Conservation (phyloP, 2,329 filamentous ascomycete species). For the Diplodia mutila region DNA sequence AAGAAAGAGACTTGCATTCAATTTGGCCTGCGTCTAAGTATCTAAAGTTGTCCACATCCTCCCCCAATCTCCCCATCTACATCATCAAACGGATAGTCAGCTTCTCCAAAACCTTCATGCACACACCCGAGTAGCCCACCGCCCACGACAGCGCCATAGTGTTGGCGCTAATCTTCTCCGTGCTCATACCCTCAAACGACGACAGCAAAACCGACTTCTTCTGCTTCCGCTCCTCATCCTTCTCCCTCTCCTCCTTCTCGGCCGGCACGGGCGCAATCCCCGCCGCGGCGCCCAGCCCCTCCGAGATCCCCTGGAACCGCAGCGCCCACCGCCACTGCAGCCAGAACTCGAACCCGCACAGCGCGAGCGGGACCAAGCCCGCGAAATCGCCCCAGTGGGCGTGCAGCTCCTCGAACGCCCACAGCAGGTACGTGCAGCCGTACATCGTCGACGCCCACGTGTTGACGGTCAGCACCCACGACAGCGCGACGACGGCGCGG, state of each 20-base stretch:
- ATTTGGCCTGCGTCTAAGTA: too few species aligned
- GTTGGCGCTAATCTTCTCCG: not conserved
- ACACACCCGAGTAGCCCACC: not conserved
- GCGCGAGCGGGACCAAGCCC: not conserved
- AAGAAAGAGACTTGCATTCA: too few species aligned
- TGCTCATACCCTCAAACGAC: not conserved
- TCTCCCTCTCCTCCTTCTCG: too few species aligned
- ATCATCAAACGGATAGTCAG: not conserved
- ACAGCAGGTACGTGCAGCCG: constrained; percentile 4
- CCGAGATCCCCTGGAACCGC: not conserved
- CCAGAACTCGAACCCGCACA: constrained; percentile 8
- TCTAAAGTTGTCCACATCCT: too few species aligned
- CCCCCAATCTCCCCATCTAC: not conserved
- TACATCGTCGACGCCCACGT: constrained; percentile 11
- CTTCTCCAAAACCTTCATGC: not conserved
- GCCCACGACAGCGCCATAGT: not conserved
- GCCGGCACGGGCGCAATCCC: not conserved
- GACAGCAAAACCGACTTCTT: not conserved
- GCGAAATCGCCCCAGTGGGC: constrained; percentile 2
- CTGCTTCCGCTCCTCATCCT: too few species aligned
- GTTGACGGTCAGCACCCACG: not conserved
- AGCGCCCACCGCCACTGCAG: constrained; percentile 5
- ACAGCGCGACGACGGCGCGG: not conserved
- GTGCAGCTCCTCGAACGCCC: not conserved
- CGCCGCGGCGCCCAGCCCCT: not conserved